Conservation (phyloP, 2,329 filamentous ascomycete species). For the Didymella pinodella region DNA sequence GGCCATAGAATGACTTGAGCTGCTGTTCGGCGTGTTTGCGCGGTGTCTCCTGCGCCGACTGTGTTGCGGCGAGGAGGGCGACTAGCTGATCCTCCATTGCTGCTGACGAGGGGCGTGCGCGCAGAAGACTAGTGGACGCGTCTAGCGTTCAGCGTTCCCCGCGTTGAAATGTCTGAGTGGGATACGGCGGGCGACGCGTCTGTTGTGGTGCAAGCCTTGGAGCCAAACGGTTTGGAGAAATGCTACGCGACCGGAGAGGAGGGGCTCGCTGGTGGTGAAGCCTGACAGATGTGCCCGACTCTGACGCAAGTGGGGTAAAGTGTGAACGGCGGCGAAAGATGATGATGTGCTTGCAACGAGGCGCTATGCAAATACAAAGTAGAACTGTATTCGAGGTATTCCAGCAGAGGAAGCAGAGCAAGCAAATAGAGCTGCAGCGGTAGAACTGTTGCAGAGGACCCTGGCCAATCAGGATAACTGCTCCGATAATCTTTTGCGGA, state of each 20-base stretch:
- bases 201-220: constrained; percentile 33
- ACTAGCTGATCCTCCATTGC: constrained; percentile 92
- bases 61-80: constrained; percentile 85
- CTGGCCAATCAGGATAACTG: constrained; percentile 16
- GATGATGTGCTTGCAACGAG: constrained; percentile 9
- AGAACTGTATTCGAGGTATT: not conserved
- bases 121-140: constrained; percentile 39
- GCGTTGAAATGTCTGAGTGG: constrained; percentile 21
- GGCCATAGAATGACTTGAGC: constrained; percentile 73
- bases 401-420: constrained; percentile 2
- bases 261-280: constrained; percentile 34
- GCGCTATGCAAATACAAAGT: constrained; percentile 9
- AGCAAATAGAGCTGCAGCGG: constrained; percentile 1
- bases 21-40: constrained; percentile 88
- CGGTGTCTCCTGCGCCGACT: constrained; percentile 75
- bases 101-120: constrained; percentile 33
- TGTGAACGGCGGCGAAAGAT: constrained; percentile 3
- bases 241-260: constrained; percentile 37
- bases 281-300: constrained; percentile 13
- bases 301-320: constrained; percentile 14
- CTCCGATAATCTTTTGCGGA: constrained; percentile 11
- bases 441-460: constrained; percentile 2
- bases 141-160: constrained; percentile 42
- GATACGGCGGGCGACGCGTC: constrained; percentile 29
- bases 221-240: constrained; percentile 24